Conservation (phyloP, 345 rosid species). For the Isatis tinctoria region DNA sequence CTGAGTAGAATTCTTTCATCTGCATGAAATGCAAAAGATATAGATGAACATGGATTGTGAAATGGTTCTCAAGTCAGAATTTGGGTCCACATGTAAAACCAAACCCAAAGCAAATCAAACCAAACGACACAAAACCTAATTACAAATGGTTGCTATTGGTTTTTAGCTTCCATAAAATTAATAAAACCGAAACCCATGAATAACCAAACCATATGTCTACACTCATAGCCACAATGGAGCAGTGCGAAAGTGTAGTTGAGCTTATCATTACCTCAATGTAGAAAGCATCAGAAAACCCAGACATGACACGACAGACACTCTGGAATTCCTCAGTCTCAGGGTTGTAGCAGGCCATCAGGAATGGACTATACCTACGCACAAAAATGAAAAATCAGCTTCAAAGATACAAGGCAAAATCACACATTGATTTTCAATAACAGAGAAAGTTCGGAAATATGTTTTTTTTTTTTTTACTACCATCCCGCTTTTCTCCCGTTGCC, state of each 20-base stretch:
- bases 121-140: not conserved
- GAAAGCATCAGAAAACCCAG: constrained; percentile 85
- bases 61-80: too few relatives aligned
- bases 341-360: constrained; percentile 87
- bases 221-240: not conserved
- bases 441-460: not conserved
- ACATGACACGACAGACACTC: constrained; percentile 90
- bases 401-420: not conserved
- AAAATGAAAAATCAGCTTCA: not conserved
- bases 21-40: constrained; percentile 30
- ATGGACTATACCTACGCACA: constrained; percentile 77
- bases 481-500: constrained; percentile 95
- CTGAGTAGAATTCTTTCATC: constrained; percentile 75
- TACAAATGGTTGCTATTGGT: not conserved
- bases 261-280: constrained; percentile 56
- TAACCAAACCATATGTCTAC: not conserved
- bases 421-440: not conserved
- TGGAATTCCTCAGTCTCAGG: constrained; percentile 80
- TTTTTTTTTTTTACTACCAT: constrained; percentile 73
- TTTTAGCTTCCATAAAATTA: not conserved
- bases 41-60: not conserved
- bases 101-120: too few relatives aligned
- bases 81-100: too few relatives aligned
- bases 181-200: too few relatives aligned
- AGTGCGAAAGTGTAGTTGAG: not conserved